Percentiles rank a stretch among this genome's conserved stretches.
Conservation (phyloP, 345 rosid genomes). For the Alliaria petiolata region DNA sequence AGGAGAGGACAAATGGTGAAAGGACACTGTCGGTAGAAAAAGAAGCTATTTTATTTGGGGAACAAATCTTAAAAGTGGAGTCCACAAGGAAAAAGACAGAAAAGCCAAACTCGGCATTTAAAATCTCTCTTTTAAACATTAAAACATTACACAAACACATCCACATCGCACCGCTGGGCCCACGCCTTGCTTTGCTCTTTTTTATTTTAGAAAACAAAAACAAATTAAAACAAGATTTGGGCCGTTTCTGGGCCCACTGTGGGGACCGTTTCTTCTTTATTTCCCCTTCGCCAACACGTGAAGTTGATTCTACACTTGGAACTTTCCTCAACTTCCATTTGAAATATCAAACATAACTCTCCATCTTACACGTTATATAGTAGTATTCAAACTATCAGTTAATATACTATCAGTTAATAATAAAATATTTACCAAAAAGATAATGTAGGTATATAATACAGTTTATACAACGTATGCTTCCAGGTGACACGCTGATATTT, state of each 20-base stretch:
- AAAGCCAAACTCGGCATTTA: constrained; percentile 15
- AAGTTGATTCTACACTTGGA: constrained; percentile 34
- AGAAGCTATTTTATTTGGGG: constrained; percentile 7
- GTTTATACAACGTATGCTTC: constrained; percentile 2
- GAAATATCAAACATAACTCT: background rate
- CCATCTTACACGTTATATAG: constrained; percentile 2
- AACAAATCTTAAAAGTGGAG: constrained; percentile 31
- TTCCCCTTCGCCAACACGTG: constrained; percentile 28
- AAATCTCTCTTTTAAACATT: background rate
- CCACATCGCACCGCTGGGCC: constrained; percentile 31
- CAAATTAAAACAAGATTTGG: constrained; percentile 3
- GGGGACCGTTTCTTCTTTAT: constrained; percentile 29
- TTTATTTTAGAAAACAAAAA: too few relatives aligned
- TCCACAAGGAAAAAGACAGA: constrained; percentile 13
- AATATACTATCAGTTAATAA: too few relatives aligned
- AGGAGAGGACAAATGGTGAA: constrained; percentile 16
- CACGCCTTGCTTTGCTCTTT: background rate
- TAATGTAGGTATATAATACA: background rate
- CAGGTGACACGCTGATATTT: constrained; percentile 10
- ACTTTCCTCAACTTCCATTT: constrained; percentile 25
- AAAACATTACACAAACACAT: constrained; percentile 23
- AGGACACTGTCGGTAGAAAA: constrained; percentile 28
- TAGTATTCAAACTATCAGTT: background rate
- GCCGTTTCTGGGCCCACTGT: constrained; percentile 21
- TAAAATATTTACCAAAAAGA: too few relatives aligned